Evolutionary conservation across 257 asterid species (phyloP).

Genomic region (Solanum rostratum): DNA sequence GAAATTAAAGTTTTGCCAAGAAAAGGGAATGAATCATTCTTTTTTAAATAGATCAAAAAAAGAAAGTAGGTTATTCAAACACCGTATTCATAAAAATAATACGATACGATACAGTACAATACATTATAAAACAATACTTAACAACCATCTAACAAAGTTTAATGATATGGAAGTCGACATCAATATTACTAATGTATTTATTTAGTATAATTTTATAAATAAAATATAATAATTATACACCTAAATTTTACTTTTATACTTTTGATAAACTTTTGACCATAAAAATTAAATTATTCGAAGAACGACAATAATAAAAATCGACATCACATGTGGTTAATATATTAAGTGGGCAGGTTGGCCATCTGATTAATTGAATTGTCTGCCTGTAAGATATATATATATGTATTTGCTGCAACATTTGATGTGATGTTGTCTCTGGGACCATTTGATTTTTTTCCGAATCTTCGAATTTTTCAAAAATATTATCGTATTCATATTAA

Average conservation of each 20-base stretch:
- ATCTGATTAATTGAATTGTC: not conserved
- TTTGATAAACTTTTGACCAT: not conserved
- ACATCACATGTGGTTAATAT: not conserved
- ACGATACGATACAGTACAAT: too few relatives aligned
- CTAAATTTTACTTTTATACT: not conserved
- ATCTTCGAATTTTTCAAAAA: rapidly evolving
- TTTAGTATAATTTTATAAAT: not conserved
- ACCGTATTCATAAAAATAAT: too few relatives aligned
- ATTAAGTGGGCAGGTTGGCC: not conserved
- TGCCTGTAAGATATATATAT: not conserved
- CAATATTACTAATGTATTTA: not conserved
- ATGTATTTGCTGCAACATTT: not conserved
- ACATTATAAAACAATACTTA: too few relatives aligned
- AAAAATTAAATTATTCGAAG: too few relatives aligned
- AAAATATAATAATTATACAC: not conserved
- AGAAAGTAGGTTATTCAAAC: too few relatives aligned
- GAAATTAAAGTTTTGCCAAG: too few relatives aligned
- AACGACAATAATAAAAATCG: not conserved
- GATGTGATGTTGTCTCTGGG: not conserved
- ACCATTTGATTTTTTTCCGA: not conserved
- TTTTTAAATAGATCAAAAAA: too few relatives aligned
- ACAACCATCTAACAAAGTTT: not conserved
- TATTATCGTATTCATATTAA: rapidly evolving
- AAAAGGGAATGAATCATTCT: too few relatives aligned
- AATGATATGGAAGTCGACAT: not conserved